phyloP scores from a whole-genome alignment of 345 rosid genomes.

The Nasturtium officinale region DNA sequence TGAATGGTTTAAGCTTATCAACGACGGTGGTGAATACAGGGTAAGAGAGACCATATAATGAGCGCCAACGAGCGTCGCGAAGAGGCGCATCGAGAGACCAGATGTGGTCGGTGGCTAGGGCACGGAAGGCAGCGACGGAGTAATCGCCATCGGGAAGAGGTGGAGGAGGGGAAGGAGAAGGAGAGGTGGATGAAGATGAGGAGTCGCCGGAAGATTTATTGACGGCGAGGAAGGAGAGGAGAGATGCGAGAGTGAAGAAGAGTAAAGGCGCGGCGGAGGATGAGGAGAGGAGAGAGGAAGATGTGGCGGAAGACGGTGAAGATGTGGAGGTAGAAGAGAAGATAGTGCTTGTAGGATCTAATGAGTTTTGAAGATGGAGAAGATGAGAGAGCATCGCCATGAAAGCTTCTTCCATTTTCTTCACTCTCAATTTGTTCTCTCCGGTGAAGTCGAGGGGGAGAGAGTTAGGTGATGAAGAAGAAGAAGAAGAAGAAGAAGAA shows the following conservation, averaged over 20 bases:
- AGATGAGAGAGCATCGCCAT: conserved; percentile 86
- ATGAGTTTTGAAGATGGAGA: conserved; percentile 84
- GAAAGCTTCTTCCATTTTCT: conserved; percentile 80
- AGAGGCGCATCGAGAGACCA: conserved; percentile 78
- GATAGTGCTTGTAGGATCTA: conserved; percentile 69
- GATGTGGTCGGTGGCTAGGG: conserved; percentile 88
- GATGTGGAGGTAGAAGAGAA: conserved; percentile 60
- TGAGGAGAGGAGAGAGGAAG: conserved; percentile 55
- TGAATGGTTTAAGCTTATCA: conserved; percentile 83
- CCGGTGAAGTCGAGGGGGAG: not conserved
- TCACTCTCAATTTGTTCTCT: conserved; percentile 14
- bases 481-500: not conserved
- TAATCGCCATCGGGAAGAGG: conserved; percentile 60
- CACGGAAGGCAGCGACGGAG: conserved; percentile 85
- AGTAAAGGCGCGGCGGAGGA: conserved; percentile 61
- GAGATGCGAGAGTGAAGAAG: conserved; percentile 62
- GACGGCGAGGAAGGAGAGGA: conserved; percentile 58
- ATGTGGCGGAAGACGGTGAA: conserved; percentile 46
- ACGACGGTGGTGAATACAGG: conserved; percentile 92
- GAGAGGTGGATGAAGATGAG: conserved; percentile 36
- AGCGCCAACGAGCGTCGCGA: conserved; percentile 92
- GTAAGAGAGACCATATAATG: conserved; percentile 83
- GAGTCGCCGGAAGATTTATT: conserved; percentile 38
- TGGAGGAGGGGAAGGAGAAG: conserved; percentile 52
- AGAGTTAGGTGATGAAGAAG: not conserved